Conservation (phyloP, 371 early-diverging fungal species). For the Mortierella sp. region DNA sequence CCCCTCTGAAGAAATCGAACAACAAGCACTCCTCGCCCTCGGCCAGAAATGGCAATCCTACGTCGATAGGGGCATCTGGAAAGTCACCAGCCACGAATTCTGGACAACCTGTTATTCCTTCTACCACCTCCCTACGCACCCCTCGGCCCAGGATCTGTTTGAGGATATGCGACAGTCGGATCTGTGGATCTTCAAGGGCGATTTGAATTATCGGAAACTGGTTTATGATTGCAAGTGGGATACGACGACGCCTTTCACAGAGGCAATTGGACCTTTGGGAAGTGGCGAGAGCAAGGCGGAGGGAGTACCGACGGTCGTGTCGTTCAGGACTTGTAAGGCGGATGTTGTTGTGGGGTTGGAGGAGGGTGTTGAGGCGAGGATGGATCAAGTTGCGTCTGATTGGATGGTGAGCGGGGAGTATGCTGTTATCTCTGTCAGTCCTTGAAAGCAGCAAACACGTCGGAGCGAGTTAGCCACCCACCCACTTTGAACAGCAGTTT, state of each 20-base stretch:
- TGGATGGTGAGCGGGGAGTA: conserved; percentile 85
- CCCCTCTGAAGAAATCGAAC: conserved; percentile 61
- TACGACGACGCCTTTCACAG: conserved; percentile 80
- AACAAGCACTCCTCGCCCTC: conserved; percentile 65
- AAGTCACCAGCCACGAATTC: conserved; percentile 77
- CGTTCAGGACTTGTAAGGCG: conserved; percentile 90
- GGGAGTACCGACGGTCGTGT: conserved; percentile 74
- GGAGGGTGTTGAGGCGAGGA: conserved; percentile 69
- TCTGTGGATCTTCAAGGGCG: conserved; percentile 94
- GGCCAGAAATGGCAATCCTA: conserved; percentile 79
- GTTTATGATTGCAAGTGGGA: conserved; percentile 92
- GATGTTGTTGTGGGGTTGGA: conserved; percentile 89
- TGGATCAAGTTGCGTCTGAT: conserved; percentile 65
- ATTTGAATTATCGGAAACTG: conserved; percentile 95
- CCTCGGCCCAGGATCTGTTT: conserved; percentile 75
- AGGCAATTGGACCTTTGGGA: conserved; percentile 84
- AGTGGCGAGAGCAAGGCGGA: conserved; percentile 27
- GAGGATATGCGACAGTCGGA: conserved; percentile 68
- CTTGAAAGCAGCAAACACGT: neutral
- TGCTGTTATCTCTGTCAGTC: conserved; percentile 71
- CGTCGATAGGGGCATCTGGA: conserved; percentile 72
- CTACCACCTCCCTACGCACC: conserved; percentile 75
- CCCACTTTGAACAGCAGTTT: neutral
- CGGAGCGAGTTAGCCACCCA: neutral
- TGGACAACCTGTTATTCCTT: conserved; percentile 90